These are phyloP conservation scores for Tetradesmus obliquus DNA, from an alignment of 139 green algal species.

Conservation along the genomic window DNA sequence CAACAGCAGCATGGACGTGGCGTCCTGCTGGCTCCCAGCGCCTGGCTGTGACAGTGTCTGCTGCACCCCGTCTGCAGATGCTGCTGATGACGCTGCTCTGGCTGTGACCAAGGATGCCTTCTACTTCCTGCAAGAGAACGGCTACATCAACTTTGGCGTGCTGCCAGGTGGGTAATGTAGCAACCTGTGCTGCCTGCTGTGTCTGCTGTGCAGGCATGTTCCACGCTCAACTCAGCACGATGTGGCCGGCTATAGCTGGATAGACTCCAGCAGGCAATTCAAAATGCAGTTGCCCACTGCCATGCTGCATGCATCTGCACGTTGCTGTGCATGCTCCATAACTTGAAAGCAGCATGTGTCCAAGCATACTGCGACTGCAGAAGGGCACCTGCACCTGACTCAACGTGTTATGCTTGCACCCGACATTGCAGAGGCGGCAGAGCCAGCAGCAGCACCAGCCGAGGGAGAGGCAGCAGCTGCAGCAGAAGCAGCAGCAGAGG, in stretches of 20 bases:
- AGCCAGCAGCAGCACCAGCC: neutral
- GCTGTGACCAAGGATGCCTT: constrained; percentile 55
- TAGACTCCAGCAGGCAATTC: no score
- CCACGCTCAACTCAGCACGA: no score
- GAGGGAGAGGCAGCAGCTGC: constrained; percentile 1
- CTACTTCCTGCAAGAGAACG: constrained; percentile 73
- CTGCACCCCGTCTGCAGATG: neutral
- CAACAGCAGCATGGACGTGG: no score
- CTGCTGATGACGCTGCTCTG: constrained; percentile 23
- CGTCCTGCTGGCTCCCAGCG: neutral
- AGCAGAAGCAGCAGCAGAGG: neutral
- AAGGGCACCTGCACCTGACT: neutral
- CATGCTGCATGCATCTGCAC: no score
- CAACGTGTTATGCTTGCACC: neutral
- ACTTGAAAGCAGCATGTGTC: neutral
- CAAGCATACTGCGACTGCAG: neutral
- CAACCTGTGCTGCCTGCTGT: constrained; percentile 28
- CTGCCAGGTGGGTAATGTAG: constrained; percentile 24
- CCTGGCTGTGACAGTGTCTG: neutral
- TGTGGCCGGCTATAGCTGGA: no score
- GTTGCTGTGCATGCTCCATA: neutral
- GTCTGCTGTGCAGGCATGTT: neutral
- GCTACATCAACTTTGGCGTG: constrained; percentile 81
- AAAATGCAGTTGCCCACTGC: no score
- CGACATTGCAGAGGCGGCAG: neutral